Percentiles rank a stretch among this genome's conserved stretches.
Evolutionary conservation across 495 filamentous ascomycete species (phyloP).

Genomic region (Penicillium bovifimosum): DNA sequence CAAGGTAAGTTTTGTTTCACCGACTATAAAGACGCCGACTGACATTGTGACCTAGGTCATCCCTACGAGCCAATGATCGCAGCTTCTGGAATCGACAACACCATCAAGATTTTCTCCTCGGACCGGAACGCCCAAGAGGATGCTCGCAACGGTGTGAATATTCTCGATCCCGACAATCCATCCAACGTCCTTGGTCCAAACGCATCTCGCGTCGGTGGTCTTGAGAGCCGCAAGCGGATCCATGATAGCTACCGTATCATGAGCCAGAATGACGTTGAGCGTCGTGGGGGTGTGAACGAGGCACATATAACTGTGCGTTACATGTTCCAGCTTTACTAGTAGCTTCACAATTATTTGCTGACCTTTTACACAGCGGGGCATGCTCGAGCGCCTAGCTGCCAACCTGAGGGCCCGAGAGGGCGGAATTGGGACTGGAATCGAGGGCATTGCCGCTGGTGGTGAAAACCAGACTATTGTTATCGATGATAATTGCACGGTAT

Average conservation of each 20-base stretch:
- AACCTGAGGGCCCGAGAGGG: slow-evolving; percentile 37
- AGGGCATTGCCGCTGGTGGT: slow-evolving; percentile 1
- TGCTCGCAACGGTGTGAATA: slow-evolving; percentile 52
- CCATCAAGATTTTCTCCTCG: slow-evolving; percentile 70
- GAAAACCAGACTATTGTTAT: slow-evolving; percentile 24
- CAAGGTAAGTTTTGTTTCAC: slow-evolving; percentile 41
- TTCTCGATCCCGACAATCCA: slow-evolving; percentile 41
- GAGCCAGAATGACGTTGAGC: slow-evolving; percentile 58
- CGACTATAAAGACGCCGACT: not conserved
- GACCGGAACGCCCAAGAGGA: slow-evolving; percentile 55
- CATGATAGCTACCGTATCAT: slow-evolving; percentile 59
- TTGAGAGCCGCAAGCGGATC: slow-evolving; percentile 54
- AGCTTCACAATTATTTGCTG: slow-evolving; percentile 10
- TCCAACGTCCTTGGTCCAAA: slow-evolving; percentile 27
- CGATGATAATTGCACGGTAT: slow-evolving; percentile 42
- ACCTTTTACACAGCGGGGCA: slow-evolving; percentile 43
- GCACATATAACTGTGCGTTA: slow-evolving; percentile 58
- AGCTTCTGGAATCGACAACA: slow-evolving; percentile 67
- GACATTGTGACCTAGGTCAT: slow-evolving; percentile 39
- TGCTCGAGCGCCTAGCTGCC: slow-evolving; percentile 53
- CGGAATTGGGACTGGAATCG: slow-evolving; percentile 9
- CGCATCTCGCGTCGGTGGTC: slow-evolving; percentile 30
- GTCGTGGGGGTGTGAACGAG: slow-evolving; percentile 56
- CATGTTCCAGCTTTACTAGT: slow-evolving; percentile 1
- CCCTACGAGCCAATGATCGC: slow-evolving; percentile 69